Conservation (phyloP, 2,329 filamentous ascomycete species). For the Lomentospora prolificans region DNA sequence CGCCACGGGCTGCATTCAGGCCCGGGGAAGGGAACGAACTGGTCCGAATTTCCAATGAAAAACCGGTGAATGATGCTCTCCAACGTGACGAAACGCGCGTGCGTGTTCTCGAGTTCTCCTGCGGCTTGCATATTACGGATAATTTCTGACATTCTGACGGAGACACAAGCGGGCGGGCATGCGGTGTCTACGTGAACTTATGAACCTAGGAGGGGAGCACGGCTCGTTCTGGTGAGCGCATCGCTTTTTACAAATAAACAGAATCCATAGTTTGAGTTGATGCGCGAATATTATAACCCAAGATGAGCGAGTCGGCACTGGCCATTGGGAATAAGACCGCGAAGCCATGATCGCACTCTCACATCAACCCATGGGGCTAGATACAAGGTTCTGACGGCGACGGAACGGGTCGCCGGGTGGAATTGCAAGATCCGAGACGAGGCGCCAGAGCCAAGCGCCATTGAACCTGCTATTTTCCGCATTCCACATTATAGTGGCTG, state of each 20-base stretch:
- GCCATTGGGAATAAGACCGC: too few relatives aligned
- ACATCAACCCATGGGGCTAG: too few relatives aligned
- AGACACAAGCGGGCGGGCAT: too few relatives aligned
- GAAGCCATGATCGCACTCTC: too few relatives aligned
- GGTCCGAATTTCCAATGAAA: neutral
- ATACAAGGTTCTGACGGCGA: neutral
- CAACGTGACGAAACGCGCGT: neutral
- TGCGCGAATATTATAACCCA: too few relatives aligned
- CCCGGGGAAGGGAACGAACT: neutral
- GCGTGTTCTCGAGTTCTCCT: neutral
- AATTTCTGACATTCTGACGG: neutral
- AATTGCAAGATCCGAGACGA: neutral
- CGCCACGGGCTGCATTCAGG: too few relatives aligned
- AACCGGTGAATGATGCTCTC: neutral
- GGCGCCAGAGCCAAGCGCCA: neutral
- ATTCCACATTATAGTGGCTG: neutral
- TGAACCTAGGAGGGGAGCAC: neutral
- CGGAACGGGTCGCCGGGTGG: neutral
- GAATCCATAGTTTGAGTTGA: too few relatives aligned
- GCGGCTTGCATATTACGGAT: neutral
- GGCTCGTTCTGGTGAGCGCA: neutral
- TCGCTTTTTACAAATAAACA: too few relatives aligned
- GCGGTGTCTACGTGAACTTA: too few relatives aligned
- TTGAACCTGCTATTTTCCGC: neutral
- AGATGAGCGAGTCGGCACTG: too few relatives aligned